Conservation (phyloP, 768 basidiomycete genomes). For the Exsudoporus frostii region DNA sequence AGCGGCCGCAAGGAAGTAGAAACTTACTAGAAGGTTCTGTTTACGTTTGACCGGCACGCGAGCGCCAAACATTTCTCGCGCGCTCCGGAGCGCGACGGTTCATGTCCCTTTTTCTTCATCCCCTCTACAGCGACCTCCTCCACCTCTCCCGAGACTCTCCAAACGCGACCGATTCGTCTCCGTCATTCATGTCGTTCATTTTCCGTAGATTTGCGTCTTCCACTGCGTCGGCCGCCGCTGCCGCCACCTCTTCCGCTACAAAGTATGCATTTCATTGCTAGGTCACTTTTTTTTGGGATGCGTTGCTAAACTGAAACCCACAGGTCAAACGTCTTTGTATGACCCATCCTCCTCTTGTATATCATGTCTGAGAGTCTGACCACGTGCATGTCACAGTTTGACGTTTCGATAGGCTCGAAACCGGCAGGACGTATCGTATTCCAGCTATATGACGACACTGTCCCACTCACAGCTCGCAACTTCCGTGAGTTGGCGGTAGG, state of each 20-base stretch:
- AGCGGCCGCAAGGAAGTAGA: too few species aligned
- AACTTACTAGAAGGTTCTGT: background rate
- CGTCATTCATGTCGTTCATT: conserved; percentile 44
- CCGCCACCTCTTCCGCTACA: conserved; percentile 11
- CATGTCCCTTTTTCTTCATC: conserved; percentile 25
- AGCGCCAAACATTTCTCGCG: background rate
- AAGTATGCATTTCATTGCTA: conserved; percentile 9
- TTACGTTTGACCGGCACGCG: background rate
- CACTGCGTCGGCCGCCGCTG: conserved; percentile 35
- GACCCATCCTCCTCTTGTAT: conserved; percentile 18
- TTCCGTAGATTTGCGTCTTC: conserved; percentile 51
- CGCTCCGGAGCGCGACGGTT: background rate
- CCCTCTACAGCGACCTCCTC: conserved; percentile 22
- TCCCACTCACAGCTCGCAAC: conserved; percentile 78
- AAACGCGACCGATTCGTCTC: conserved; percentile 12
- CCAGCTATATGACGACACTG: conserved; percentile 77
- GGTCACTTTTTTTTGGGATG: background rate
- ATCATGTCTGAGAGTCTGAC: background rate
- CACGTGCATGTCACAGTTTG: conserved; percentile 44
- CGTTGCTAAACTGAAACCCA: background rate
- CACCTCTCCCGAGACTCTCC: conserved; percentile 12
- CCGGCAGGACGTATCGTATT: conserved; percentile 74
- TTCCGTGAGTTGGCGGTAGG: conserved; percentile 78
- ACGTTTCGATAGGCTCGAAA: conserved; percentile 56
- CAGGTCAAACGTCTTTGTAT: conserved; percentile 31